These are phyloP conservation scores for Pichia sp. DNA, from an alignment of 1,139 yeast genomes.

Conservation along the genomic window DNA sequence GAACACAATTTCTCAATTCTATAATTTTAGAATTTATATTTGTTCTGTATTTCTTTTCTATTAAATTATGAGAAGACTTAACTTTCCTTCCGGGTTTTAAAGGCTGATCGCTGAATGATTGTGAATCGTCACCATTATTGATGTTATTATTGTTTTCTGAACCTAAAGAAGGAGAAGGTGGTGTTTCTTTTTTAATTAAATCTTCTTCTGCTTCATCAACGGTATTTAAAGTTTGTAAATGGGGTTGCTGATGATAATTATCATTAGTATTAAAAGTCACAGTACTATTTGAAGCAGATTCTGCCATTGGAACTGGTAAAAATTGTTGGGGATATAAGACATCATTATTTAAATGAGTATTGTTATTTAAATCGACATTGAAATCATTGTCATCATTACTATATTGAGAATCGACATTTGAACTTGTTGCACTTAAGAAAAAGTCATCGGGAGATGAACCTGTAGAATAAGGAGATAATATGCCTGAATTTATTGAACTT, in stretches of 20 bases:
- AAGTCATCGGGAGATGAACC: constrained; percentile 32
- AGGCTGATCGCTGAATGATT: too few relatives aligned
- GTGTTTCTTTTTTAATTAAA: constrained; percentile 9
- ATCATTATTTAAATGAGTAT: constrained; percentile 12
- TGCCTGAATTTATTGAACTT: constrained; percentile 25
- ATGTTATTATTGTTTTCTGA: too few relatives aligned
- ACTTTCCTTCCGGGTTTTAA: constrained; percentile 31
- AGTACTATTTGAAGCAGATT: constrained; percentile 27
- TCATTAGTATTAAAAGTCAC: constrained; percentile 21
- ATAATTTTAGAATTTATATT: constrained; percentile 69
- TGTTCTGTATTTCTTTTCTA: constrained; percentile 73
- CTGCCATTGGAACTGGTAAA: constrained; percentile 26
- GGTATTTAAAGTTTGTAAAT: constrained; percentile 14
- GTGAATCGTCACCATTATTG: too few relatives aligned
- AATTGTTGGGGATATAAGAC: constrained; percentile 15
- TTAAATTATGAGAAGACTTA: constrained; percentile 69
- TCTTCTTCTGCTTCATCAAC: constrained; percentile 21
- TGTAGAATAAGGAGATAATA: constrained; percentile 29
- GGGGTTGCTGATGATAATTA: constrained; percentile 13
- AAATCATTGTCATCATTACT: constrained; percentile 12
- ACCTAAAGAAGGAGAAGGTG: background rate
- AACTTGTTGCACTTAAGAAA: constrained; percentile 18
- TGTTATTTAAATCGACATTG: constrained; percentile 8
- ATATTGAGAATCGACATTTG: constrained; percentile 18
- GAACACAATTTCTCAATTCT: constrained; percentile 70